Conservation (phyloP, 352 stramenopile genomes). For the Globisporangium radiosum region DNA sequence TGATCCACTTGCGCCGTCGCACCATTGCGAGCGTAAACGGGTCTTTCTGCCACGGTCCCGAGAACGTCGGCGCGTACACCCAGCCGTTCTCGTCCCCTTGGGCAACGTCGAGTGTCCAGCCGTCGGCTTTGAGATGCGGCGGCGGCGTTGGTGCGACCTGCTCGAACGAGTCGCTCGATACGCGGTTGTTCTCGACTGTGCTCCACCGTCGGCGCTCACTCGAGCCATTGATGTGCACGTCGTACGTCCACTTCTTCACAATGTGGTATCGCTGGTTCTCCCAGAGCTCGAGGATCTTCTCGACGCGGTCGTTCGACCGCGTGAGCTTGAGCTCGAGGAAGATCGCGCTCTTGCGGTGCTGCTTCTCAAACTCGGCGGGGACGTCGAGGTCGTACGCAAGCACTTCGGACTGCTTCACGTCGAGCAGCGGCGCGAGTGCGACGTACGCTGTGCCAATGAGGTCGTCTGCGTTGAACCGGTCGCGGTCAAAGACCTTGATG, state of each 20-base stretch:
- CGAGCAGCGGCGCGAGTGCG: slow-evolving; percentile 39
- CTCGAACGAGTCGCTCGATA: slow-evolving; percentile 59
- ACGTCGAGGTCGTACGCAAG: slow-evolving; percentile 52
- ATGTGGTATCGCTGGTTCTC: slow-evolving; percentile 82
- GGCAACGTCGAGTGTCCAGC: slow-evolving; percentile 72
- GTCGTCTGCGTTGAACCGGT: slow-evolving; percentile 57
- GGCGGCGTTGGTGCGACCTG: slow-evolving; percentile 61
- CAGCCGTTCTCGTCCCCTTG: slow-evolving; percentile 78
- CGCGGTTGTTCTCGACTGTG: slow-evolving; percentile 46
- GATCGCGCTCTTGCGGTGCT: slow-evolving; percentile 50
- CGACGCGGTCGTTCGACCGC: slow-evolving; percentile 36
- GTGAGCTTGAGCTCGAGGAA: slow-evolving; percentile 56
- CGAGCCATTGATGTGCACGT: slow-evolving; percentile 42
- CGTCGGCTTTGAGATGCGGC: slow-evolving; percentile 39
- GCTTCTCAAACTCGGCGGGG: slow-evolving; percentile 46
- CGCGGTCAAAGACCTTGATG: slow-evolving; percentile 58
- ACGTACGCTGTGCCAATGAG: slow-evolving; percentile 44
- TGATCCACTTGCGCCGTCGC: slow-evolving; percentile 78
- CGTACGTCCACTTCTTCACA: slow-evolving; percentile 68
- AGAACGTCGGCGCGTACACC: slow-evolving; percentile 76
- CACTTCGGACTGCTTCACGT: slow-evolving; percentile 35
- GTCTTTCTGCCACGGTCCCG: slow-evolving; percentile 73
- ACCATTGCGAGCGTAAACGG: slow-evolving; percentile 65
- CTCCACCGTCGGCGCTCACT: slow-evolving; percentile 75
- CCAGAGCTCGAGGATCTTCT: slow-evolving; percentile 76